Conservation (phyloP, 192 early-diverging fungal species). For the Coemansia sp. region DNA sequence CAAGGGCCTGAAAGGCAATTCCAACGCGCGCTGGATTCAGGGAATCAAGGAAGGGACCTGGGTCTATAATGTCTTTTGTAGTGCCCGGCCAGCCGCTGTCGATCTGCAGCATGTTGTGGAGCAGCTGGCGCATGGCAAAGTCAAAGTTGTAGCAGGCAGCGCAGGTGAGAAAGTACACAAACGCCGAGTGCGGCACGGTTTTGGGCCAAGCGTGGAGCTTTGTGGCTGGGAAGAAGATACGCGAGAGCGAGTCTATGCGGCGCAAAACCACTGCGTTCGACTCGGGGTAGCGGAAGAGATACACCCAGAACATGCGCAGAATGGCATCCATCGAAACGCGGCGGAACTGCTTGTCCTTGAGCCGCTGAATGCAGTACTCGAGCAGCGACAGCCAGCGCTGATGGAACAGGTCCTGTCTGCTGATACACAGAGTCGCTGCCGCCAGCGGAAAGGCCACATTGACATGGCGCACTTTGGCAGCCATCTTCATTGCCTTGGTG, state of each 20-base stretch:
- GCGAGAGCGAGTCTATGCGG: slow-evolving; percentile 47
- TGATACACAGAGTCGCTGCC: slow-evolving; percentile 87
- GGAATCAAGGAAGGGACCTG: slow-evolving; percentile 39
- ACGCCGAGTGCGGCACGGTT: slow-evolving; percentile 43
- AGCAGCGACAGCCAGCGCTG: slow-evolving; percentile 70
- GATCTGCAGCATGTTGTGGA: slow-evolving; percentile 43
- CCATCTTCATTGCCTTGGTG: slow-evolving; percentile 87
- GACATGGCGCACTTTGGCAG: slow-evolving; percentile 76
- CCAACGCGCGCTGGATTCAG: slow-evolving; percentile 46
- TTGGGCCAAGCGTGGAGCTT: slow-evolving; percentile 53
- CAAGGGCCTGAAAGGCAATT: slow-evolving; percentile 43
- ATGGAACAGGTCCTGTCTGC: slow-evolving; percentile 83
- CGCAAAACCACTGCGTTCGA: slow-evolving; percentile 46
- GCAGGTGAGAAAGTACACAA: slow-evolving; percentile 49
- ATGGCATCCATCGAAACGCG: slow-evolving; percentile 75
- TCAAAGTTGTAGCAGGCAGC: slow-evolving; percentile 53
- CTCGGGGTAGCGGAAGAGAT: slow-evolving; percentile 86
- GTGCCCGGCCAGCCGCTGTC: slow-evolving; percentile 51
- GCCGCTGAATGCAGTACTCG: slow-evolving; percentile 64
- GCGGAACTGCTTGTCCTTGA: slow-evolving; percentile 73
- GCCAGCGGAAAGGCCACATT: slow-evolving; percentile 78
- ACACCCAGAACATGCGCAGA: slow-evolving; percentile 86
- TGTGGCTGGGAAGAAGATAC: slow-evolving; percentile 52
- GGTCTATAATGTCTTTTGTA: slow-evolving; percentile 32
- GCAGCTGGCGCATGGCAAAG: slow-evolving; percentile 40